phyloP scores from a whole-genome alignment of 108 stramenopile species.

The Craspedostauros australis region DNA sequence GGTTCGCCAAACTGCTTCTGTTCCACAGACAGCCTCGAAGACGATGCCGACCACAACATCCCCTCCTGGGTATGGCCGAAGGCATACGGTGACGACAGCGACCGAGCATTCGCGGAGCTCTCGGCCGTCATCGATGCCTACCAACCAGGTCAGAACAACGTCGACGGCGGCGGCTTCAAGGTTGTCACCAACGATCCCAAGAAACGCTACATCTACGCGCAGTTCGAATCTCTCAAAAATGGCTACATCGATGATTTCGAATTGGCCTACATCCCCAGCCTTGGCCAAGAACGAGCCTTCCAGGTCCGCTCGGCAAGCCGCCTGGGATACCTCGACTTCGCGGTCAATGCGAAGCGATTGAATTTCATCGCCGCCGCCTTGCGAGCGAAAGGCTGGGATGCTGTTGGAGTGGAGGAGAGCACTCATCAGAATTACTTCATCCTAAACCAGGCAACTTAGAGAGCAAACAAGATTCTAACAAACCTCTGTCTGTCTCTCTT shows the following conservation, averaged over 20 bases:
- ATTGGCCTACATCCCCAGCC: slow-evolving; percentile 37
- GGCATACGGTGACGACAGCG: slow-evolving; percentile 16
- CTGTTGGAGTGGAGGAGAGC: slow-evolving; percentile 49
- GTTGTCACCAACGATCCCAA: slow-evolving; percentile 58
- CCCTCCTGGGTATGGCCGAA: slow-evolving; percentile 64
- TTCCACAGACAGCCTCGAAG: slow-evolving; percentile 54
- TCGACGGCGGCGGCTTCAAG: slow-evolving; percentile 87
- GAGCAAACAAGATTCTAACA: too few relatives aligned
- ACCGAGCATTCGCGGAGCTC: slow-evolving; percentile 55
- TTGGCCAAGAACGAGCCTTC: slow-evolving; percentile 27
- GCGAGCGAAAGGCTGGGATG: slow-evolving; percentile 68
- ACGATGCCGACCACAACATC: slow-evolving; percentile 56
- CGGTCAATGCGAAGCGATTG: slow-evolving; percentile 77
- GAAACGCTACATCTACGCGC: slow-evolving; percentile 67
- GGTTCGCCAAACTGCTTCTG: slow-evolving; percentile 86
- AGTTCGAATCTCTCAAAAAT: slow-evolving; percentile 80
- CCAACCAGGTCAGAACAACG: slow-evolving; percentile 62
- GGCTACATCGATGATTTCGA: slow-evolving; percentile 77
- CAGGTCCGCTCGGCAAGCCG: slow-evolving; percentile 72
- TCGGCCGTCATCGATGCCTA: slow-evolving; percentile 53
- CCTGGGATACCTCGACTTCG: slow-evolving; percentile 76
- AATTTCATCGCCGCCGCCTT: slow-evolving; percentile 67
- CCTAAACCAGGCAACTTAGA: slow-evolving; percentile 63
- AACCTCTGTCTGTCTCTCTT: too few relatives aligned
- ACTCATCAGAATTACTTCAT: slow-evolving; percentile 67